Conservation (phyloP, 202 grass and related monocot species). For the Miscanthus sacchariflorus region DNA sequence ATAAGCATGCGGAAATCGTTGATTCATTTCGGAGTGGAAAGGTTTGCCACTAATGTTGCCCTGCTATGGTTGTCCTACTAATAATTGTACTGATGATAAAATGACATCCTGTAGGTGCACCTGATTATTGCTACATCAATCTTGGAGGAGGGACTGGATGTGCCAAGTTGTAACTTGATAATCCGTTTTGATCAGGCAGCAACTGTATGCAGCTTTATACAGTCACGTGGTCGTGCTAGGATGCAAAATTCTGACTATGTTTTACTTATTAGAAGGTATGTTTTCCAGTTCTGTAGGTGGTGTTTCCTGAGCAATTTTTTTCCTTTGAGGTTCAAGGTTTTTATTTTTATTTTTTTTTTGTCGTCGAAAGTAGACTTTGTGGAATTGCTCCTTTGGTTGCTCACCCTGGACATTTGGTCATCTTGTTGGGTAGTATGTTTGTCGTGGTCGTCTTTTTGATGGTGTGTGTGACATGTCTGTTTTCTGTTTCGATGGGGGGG, state of each 20-base stretch:
- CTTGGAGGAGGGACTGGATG: slow-evolving; percentile 89
- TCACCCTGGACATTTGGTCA: not conserved
- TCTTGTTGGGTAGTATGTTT: not conserved
- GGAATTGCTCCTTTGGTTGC: not conserved
- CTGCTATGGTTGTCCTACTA: not conserved
- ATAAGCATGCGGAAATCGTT: slow-evolving; percentile 66
- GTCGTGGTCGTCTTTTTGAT: not conserved
- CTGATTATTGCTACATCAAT: slow-evolving; percentile 82
- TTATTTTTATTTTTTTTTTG: not conserved
- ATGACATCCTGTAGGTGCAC: slow-evolving; percentile 66
- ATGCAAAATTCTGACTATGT: slow-evolving; percentile 78
- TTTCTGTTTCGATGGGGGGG: not conserved
- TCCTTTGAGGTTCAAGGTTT: slow-evolving; percentile 8
- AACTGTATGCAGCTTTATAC: slow-evolving; percentile 88
- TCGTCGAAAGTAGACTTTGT: slow-evolving; percentile 17
- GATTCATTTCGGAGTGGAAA: slow-evolving; percentile 72
- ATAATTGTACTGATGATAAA: slow-evolving; percentile 17
- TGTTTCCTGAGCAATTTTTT: not conserved
- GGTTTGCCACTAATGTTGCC: slow-evolving; percentile 46
- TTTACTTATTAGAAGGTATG: slow-evolving; percentile 67
- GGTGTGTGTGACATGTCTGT: not conserved
- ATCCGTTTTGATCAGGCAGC: slow-evolving; percentile 78
- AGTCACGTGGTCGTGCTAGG: slow-evolving; percentile 86
- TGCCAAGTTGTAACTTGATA: slow-evolving; percentile 85
- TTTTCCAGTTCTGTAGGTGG: slow-evolving; percentile 17